Base-by-base conservation (phyloP, 495 filamentous ascomycete species). In the Terfezia claveryi region DNA sequence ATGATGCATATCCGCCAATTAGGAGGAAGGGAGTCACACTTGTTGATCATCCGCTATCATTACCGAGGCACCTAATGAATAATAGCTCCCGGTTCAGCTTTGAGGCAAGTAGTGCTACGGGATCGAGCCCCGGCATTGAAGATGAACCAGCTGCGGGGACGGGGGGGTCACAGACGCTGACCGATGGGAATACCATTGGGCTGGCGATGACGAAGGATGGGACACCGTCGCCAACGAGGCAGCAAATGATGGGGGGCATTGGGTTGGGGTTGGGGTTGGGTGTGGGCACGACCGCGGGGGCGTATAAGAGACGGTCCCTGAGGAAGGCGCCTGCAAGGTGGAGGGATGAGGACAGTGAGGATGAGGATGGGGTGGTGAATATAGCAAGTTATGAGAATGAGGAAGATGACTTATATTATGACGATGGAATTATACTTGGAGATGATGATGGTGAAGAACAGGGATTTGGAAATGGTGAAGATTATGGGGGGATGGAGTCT, bases 361-460 rank as follows among this genome's bases (percentile, higher is more conserved):
- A 73, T 14, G 70, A 73, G 37, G 70, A 71, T 53, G 66, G 67
- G 0, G 69, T 23, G 5, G 23, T 71, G 55, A 73, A 74, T 58
- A 71, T 49, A 54, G 51, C 5, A 55, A 16, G 46, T 32, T 50
- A 54, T 41, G 58, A 63, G 4, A 59, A 68, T 16, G 71, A 77
- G 36, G 76, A 80, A 36, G 84, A 89, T 59, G 85, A 89, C 56
- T 66, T 91, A 46, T 91, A 91, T 61, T 91, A 83, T 57, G 80
- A 88, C 55, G 82, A 87, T 59, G 86, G 84, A 2, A 70, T 85
- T 49, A 81, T 83, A 23, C 58, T 71, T 7, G 55, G 72, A 17
- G 70, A 46, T 46, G 41, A 68, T 36, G 68, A 71, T 50, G 71
- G 73, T 51, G 71, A 77, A 52, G 76, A 79, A 23, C 74, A 80